Percentiles rank a stretch among this genome's conserved stretches.
These are phyloP conservation scores for Phytophthora constricta DNA, from an alignment of 352 stramenopile species.

Conservation along the genomic window DNA sequence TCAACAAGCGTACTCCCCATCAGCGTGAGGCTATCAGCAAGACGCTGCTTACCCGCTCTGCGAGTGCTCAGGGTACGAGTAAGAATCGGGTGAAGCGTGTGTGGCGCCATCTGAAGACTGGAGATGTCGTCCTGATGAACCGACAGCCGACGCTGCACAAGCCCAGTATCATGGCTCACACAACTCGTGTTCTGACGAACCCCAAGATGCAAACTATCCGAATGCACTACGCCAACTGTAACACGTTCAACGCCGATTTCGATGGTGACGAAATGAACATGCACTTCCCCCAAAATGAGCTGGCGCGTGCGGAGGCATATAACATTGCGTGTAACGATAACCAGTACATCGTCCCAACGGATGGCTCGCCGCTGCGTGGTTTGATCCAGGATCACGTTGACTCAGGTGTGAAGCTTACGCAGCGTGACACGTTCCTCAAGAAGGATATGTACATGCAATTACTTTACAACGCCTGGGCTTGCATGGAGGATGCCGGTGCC, in stretches of 20 bases:
- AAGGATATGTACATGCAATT: slow-evolving; percentile 99
- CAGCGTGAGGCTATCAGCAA: slow-evolving; percentile 97
- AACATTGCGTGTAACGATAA: slow-evolving; percentile 98
- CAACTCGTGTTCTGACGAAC: slow-evolving; percentile 96
- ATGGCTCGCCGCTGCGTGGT: slow-evolving; percentile 97
- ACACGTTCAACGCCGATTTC: slow-evolving; percentile 99
- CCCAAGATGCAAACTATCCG: slow-evolving; percentile 99
- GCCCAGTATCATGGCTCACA: slow-evolving; percentile 99
- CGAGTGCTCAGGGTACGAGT: slow-evolving; percentile 76
- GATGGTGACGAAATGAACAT: slow-evolving; percentile 99
- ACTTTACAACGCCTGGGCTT: slow-evolving; percentile 95
- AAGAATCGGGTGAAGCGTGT: slow-evolving; percentile 95
- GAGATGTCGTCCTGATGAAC: slow-evolving; percentile 99
- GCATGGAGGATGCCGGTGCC: slow-evolving; percentile 93
- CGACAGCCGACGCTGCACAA: slow-evolving; percentile 99
- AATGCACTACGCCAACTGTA: slow-evolving; percentile 99
- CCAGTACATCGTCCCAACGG: slow-evolving; percentile 98
- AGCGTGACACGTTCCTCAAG: slow-evolving; percentile 98
- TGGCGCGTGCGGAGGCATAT: slow-evolving; percentile 97
- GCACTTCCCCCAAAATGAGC: slow-evolving; percentile 99
- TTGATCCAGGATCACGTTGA: slow-evolving; percentile 99
- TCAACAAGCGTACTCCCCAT: slow-evolving; percentile 93
- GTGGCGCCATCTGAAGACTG: slow-evolving; percentile 97
- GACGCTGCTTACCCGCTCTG: slow-evolving; percentile 92
- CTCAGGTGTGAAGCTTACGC: slow-evolving; percentile 98